These are phyloP conservation scores for Agaricus subrufescens DNA, from an alignment of 768 basidiomycete genomes.

Conservation along the genomic window DNA sequence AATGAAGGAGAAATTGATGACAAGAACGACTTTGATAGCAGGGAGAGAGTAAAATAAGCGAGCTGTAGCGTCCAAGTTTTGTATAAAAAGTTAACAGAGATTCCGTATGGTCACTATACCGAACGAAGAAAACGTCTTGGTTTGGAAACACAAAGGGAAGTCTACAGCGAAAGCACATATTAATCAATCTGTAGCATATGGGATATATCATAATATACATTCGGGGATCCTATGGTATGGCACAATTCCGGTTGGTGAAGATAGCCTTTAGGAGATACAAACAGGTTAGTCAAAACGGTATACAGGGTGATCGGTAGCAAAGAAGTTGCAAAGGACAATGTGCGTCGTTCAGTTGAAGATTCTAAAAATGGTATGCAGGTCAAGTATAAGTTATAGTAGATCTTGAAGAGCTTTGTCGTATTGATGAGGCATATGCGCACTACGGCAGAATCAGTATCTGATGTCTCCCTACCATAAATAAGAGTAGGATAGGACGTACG, in stretches of 20 bases:
- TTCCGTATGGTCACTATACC: too few relatives aligned
- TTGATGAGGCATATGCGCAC: conserved; percentile 76
- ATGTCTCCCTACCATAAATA: background rate
- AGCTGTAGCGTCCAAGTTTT: background rate
- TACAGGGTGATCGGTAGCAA: background rate
- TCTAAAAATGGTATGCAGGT: background rate
- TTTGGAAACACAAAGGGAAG: too few relatives aligned
- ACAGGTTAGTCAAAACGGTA: background rate
- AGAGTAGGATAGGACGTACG: conserved; percentile 31
- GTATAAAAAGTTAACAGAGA: too few relatives aligned
- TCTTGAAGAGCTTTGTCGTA: conserved; percentile 76
- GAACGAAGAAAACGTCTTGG: too few relatives aligned
- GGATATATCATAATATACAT: background rate
- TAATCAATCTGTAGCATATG: too few relatives aligned
- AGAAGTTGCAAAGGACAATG: background rate
- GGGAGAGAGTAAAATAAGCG: background rate
- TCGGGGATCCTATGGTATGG: background rate
- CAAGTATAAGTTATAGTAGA: conserved; percentile 35
- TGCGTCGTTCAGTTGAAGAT: too few relatives aligned
- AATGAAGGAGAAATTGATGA: background rate
- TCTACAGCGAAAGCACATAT: too few relatives aligned
- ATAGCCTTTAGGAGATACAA: background rate
- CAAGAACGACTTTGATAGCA: background rate
- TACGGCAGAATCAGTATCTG: conserved; percentile 16
- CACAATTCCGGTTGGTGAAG: background rate